Evolutionary conservation across 805 yeast species (phyloP), one percentile per base, ranked within the genome.

Genomic region (Candida ortonii): DNA sequence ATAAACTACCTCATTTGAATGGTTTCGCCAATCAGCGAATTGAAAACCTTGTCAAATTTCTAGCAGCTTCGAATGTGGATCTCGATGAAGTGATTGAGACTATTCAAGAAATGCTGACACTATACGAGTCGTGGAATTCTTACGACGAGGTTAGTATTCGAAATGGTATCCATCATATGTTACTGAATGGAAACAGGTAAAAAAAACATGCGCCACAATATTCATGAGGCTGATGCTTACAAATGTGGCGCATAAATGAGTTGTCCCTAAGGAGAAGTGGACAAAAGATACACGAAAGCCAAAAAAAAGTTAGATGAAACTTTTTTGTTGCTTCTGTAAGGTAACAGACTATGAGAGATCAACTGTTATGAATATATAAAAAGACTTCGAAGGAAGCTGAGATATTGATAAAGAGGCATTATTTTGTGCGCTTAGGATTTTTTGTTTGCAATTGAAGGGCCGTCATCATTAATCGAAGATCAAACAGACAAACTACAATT

Each of bases 81-180:
- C 59, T 88, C 22, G 84, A 78, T 34, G 84, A 84, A 52, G 78
- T 86, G 5, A 77, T 83, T 26, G 90, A 84, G 40, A 80, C 88
- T 9, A 78, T 88, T 18, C 97, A 90, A 55, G 96, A 88, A 47
- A 62, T 88, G 52, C 70, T 90, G 25, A 77, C 84, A 3, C 59
- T 89, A 3, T 90, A 89, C 55, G 89, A 86, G 30, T 71, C 76
- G 6, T 89, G 97, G 96, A 87, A 84, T 45, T 57, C 75, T n/a
- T 88, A 84, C 52, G 86, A 84, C 49, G 96, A 85, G 54, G 68
- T 65, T 20, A 57, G 64, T 43, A 72, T 78, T 13, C 69, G 75
- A 38, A 71, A 70, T 41, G 64, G 69, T 3, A 52, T 75, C 11
- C 77, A 71, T 38, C 52, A 45, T 30, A 40, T 59, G 46, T 45